phyloP scores from a whole-genome alignment of 805 yeast genomes.

The Candida coleopterorum region DNA sequence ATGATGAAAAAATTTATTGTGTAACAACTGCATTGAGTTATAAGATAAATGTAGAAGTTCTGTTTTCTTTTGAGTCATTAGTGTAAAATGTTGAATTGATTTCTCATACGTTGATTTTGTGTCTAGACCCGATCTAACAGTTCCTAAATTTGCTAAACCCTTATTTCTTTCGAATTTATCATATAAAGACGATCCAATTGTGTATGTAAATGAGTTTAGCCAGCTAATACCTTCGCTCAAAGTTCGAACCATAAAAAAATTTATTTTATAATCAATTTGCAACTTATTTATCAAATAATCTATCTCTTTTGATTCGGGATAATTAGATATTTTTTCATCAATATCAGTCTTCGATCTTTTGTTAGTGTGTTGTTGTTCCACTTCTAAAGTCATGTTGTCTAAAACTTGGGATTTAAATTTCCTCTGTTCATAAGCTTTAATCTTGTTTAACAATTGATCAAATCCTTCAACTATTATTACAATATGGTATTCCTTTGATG shows the following conservation, averaged over 20 bases:
- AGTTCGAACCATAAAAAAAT: slow-evolving; percentile 47
- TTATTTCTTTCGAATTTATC: slow-evolving; percentile 54
- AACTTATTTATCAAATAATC: slow-evolving; percentile 38
- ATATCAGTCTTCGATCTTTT: slow-evolving; percentile 1
- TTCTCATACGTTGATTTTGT: slow-evolving; percentile 42
- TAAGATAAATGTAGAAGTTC: slow-evolving; percentile 40
- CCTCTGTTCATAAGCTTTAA: slow-evolving; percentile 44
- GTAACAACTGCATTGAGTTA: slow-evolving; percentile 32
- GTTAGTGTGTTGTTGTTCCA: slow-evolving; percentile 5
- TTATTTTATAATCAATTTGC: slow-evolving; percentile 44
- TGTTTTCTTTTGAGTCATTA: slow-evolving; percentile 51
- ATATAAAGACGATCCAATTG: slow-evolving; percentile 48
- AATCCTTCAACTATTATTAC: slow-evolving; percentile 47
- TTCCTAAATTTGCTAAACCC: slow-evolving; percentile 51
- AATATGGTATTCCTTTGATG: slow-evolving; percentile 14
- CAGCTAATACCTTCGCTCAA: slow-evolving; percentile 45
- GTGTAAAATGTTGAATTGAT: slow-evolving; percentile 52
- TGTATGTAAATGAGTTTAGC: slow-evolving; percentile 53
- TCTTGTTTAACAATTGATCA: slow-evolving; percentile 40
- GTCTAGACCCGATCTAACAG: slow-evolving; percentile 50
- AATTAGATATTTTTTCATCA: slow-evolving; percentile 5
- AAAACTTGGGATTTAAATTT: slow-evolving; percentile 35
- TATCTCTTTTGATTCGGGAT: slow-evolving; percentile 26
- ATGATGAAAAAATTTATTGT: slow-evolving; percentile 18
- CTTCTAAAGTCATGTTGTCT: slow-evolving; percentile 10